Evolutionary conservation across 768 basidiomycete species (phyloP), one percentile per base, ranked within the genome.

Genomic region (Cystofilobasidium capitatum): DNA sequence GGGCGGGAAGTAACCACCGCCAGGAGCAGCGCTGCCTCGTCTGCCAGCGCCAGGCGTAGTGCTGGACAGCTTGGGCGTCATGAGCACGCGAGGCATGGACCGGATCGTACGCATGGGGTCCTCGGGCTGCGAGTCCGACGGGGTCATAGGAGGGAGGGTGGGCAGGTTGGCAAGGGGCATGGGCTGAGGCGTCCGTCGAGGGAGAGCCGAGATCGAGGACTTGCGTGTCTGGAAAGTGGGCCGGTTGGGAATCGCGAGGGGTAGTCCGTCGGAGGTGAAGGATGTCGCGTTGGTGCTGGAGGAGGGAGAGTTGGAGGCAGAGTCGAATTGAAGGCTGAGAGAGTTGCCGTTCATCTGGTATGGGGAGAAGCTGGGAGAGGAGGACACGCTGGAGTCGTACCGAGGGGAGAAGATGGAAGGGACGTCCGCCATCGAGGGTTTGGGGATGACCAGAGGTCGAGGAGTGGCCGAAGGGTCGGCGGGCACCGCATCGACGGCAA

Each of bases 111-210:
- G 33, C 29, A 55, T 49, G 6, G 66, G 66, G 24, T 68, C 61
- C 44, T 68, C 66, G 0, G 39, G 37, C 24, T 44, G 47, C 1
- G 55, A 45, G 10, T n/a, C n/a, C n/a, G 55, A 31, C 36, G 60
- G 54, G 26, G 44, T 57, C 24, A 68, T 61, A 26, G 62, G 62
- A 14, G 62, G 68, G 35, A 69, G 37, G 0, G 63, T 69, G 3
- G 68, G 68, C 17, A 69, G 58, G 45, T 69, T 69, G 57, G 68
- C 47, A 20, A 69, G 44, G 3, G 55, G 62, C 68, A 64, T 64
- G 22, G 68, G 68, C 37, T 62, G 54, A 3, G 67, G 67, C 8
- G 59, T 55, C 0, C 42, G 40, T 6, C 68, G 55, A 54, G 68
- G 68, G 4, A 69, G 59, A 20, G 62, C 68, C 13, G 58, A 31